Evolutionary conservation across 2,329 filamentous ascomycete species (phyloP), one percentile per base, ranked within the genome.

Genomic region (Parascedosporium putredinis): DNA sequence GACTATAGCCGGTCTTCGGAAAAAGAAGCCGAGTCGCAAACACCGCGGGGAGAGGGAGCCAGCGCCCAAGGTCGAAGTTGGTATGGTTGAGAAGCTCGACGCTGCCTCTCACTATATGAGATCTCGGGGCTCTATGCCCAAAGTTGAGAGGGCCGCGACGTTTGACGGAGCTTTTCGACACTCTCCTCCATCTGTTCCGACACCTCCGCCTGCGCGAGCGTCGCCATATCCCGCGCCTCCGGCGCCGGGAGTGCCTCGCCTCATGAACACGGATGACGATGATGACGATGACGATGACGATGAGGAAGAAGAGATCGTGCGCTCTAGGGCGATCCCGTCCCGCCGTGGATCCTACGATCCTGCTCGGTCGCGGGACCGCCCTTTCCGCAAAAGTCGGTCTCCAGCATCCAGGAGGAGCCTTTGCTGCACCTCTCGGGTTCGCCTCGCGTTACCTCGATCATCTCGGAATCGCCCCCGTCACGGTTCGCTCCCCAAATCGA

Each of bases 11-110:
- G 56, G 48, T 63, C 61, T 54, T 55, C 60, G 0, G 63, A 67
- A 67, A 60, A 70, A 69, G 57, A 67, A 67, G 56, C 62, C 61
- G 34, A 50, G 55, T 43, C 64, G 60, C 56, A 68, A 64, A 53
- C 67, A 67, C 56, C 60, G 67, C 51, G 66, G n/a, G n/a, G n/a
- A 69, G 10, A 53, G 55, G 3, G 62, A 67, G 53, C 60, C 61
- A 54, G 40, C n/a, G 36, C 47, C 60, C 61, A 55, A 65, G 29
- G 50, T 38, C 5, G 52, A 48, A 12, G 46, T 33, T 52, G 54
- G 46, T 7, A 51, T 31, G 54, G 53, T 16, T 25, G 49, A 54
- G 56, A 56, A 59, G 36, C 25, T 58, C 5, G 56, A 54, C 18
- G 59, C 53, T 20, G 60, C 62, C 5, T 24, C 43, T 3, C 56